These are phyloP conservation scores for Diplosphaera chodatii DNA, from an alignment of 139 green algal species.

Conservation along the genomic window DNA sequence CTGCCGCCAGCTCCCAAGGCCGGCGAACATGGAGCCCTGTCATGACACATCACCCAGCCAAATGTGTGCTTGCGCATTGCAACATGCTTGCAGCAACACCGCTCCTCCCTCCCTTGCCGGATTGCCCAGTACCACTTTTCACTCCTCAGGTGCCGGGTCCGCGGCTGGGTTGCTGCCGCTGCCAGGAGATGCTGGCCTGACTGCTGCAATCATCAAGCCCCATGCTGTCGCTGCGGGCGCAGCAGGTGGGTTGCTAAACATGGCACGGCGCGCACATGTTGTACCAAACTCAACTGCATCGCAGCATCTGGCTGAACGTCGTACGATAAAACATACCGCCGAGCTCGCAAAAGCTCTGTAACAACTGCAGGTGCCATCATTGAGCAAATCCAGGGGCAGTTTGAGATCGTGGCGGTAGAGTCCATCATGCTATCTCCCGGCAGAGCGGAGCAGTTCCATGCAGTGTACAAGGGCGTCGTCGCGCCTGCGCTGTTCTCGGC, in stretches of 20 bases:
- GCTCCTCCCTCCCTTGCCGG: too few species aligned
- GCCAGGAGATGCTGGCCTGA: slow-evolving; percentile 20
- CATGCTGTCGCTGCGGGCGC: slow-evolving; percentile 48
- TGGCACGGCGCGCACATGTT: too few species aligned
- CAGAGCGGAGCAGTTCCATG: slow-evolving; percentile 48
- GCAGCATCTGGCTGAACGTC: too few species aligned
- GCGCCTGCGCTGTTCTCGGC: slow-evolving; percentile 51
- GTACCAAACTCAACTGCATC: too few species aligned
- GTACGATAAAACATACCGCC: too few species aligned
- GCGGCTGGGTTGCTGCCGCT: background rate
- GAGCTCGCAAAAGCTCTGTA: too few species aligned
- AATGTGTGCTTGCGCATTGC: too few species aligned
- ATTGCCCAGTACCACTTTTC: too few species aligned
- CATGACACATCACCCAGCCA: background rate
- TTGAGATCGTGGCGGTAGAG: slow-evolving; percentile 51
- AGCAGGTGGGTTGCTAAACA: too few species aligned
- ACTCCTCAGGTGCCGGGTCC: background rate
- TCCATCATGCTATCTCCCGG: slow-evolving; percentile 46
- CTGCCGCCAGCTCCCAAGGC: background rate
- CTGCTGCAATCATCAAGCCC: slow-evolving; percentile 66
- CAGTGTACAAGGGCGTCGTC: slow-evolving; percentile 75
- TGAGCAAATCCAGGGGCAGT: slow-evolving; percentile 35
- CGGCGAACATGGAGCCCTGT: background rate
- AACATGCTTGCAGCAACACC: too few species aligned
- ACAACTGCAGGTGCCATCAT: slow-evolving; percentile 21